These are phyloP conservation scores for Metschnikowia kofuensis DNA, from an alignment of 805 yeast species.

Conservation along the genomic window DNA sequence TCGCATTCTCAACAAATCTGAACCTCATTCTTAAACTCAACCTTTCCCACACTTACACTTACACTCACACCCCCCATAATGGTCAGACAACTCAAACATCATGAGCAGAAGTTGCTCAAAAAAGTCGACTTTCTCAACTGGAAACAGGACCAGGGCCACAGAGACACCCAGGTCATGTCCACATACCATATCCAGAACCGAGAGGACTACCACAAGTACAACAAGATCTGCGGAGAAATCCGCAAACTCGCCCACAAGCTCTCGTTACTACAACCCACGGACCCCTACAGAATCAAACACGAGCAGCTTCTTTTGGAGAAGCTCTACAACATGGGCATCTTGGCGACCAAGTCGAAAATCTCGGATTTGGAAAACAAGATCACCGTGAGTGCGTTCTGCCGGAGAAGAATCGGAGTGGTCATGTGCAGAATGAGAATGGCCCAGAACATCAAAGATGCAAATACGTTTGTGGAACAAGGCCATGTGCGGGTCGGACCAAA, in stretches of 20 bases:
- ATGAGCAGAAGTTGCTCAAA: conserved; percentile 90
- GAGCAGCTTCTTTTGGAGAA: conserved; percentile 87
- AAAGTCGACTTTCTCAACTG: conserved; percentile 96
- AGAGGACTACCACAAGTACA: conserved; percentile 93
- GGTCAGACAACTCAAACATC: conserved; percentile 86
- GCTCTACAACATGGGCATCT: conserved; percentile 81
- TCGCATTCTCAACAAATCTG: too few species aligned
- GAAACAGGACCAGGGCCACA: conserved; percentile 93
- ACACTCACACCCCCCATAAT: conserved; percentile 4
- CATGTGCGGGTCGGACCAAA: conserved; percentile 97
- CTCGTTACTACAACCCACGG: conserved; percentile 81
- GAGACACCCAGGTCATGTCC: conserved; percentile 96
- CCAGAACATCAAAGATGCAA: conserved; percentile 82
- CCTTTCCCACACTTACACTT: too few species aligned
- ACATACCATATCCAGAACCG: conserved; percentile 91
- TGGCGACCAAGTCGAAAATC: conserved; percentile 84
- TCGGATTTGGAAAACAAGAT: conserved; percentile 89
- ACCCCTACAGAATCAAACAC: conserved; percentile 82
- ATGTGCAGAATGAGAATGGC: conserved; percentile 96
- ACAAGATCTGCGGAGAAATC: conserved; percentile 87
- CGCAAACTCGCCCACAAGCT: conserved; percentile 83
- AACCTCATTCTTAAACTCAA: too few species aligned
- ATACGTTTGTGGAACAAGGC: conserved; percentile 92
- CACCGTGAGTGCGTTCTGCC: conserved; percentile 87
- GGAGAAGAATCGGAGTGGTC: conserved; percentile 90